These are phyloP conservation scores for Boletus smithii DNA, from an alignment of 1,284 basidiomycete genomes.

Conservation along the genomic window DNA sequence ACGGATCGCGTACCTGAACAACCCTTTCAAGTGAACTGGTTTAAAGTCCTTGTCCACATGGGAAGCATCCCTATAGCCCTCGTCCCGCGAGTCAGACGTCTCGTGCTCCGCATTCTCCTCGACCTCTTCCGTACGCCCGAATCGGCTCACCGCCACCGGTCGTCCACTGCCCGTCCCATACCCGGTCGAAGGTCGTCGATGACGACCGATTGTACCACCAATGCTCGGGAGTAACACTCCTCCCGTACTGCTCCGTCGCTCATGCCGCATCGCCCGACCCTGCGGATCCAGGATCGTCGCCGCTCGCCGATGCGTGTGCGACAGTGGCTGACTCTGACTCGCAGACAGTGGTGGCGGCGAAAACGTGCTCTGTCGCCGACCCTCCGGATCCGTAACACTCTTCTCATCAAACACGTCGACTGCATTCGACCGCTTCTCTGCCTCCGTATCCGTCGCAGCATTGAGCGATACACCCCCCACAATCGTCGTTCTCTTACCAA, in stretches of 20 bases:
- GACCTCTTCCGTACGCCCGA: conserved; percentile 48
- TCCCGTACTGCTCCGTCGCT: conserved; percentile 73
- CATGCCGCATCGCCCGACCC: conserved; percentile 57
- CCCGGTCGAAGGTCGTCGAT: conserved; percentile 64
- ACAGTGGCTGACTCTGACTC: conserved; percentile 57
- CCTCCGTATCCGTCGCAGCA: conserved; percentile 35
- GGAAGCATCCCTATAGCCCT: conserved; percentile 36
- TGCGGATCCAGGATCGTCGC: conserved; percentile 72
- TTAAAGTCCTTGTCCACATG: conserved; percentile 71
- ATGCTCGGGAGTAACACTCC: conserved; percentile 49
- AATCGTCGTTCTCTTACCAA: conserved; percentile 49
- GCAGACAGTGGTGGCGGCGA: conserved; percentile 38
- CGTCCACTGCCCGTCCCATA: conserved; percentile 40
- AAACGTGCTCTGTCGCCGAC: conserved; percentile 32
- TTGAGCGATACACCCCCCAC: conserved; percentile 47
- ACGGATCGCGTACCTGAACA: conserved; percentile 68
- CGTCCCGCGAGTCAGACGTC: conserved; percentile 35
- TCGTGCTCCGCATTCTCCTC: conserved; percentile 44
- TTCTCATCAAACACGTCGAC: conserved; percentile 20
- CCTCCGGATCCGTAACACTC: conserved; percentile 16
- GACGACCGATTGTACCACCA: conserved; percentile 60
- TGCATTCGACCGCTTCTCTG: conserved; percentile 18
- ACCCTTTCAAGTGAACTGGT: conserved; percentile 84
- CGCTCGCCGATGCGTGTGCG: conserved; percentile 58
- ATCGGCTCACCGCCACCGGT: conserved; percentile 46